These are phyloP conservation scores for Yamadazyma endophytica DNA, from an alignment of 805 yeast species.

Conservation along the genomic window DNA sequence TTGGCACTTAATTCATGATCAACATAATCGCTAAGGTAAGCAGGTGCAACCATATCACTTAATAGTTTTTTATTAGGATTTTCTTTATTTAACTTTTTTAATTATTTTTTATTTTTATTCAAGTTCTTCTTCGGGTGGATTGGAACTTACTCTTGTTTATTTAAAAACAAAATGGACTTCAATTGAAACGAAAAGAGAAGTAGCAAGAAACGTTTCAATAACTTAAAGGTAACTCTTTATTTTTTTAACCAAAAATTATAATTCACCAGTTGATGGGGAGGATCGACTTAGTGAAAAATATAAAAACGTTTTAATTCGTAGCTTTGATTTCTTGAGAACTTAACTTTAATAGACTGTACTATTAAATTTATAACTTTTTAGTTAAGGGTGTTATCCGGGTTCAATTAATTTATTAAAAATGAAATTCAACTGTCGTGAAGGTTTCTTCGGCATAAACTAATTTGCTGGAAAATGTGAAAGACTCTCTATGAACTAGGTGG, in stretches of 20 bases:
- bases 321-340: no score
- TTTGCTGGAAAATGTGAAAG: no score
- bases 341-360: not conserved
- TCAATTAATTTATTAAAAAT: slow-evolving; percentile 28
- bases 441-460: slow-evolving; percentile 43
- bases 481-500: no score
- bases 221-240: slow-evolving; percentile 8
- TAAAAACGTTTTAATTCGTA: slow-evolving; percentile 9
- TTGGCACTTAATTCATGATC: slow-evolving; percentile 76
- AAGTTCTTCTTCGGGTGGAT: slow-evolving; percentile 22
- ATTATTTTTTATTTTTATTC: slow-evolving; percentile 7
- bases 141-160: slow-evolving; percentile 38
- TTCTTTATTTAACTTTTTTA: slow-evolving; percentile 2
- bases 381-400: slow-evolving; percentile 38
- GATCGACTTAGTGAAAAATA: slow-evolving; percentile 31
- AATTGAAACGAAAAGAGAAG: slow-evolving; percentile 44
- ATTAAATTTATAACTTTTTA: not conserved
- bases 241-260: slow-evolving; percentile 15
- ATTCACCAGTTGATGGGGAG: slow-evolving; percentile 31
- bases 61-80: slow-evolving; percentile 1
- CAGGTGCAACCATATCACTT: slow-evolving; percentile 43
- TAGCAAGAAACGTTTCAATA: slow-evolving; percentile 44
- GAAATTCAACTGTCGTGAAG: slow-evolving; percentile 34
- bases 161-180: slow-evolving; percentile 6
- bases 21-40: slow-evolving; percentile 47